A percentile compares a stretch with the other conserved stretches of the same genome.
phyloP scores from a whole-genome alignment of 257 asterid species.

The Nemophila menziesii region DNA sequence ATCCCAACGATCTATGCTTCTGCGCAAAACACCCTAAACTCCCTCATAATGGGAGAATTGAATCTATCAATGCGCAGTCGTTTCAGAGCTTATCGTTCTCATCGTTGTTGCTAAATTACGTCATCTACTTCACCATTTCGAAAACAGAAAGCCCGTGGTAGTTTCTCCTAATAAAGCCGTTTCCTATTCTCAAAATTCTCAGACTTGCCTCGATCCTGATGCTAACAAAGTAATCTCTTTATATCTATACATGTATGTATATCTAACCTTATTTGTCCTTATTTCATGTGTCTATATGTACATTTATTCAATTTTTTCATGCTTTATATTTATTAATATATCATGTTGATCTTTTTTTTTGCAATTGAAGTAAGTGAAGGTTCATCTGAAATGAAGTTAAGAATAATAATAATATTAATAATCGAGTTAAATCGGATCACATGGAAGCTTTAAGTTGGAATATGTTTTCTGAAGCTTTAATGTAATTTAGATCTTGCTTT shows the following conservation, averaged over 20 bases:
- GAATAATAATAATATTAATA: background rate
- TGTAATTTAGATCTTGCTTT: background rate
- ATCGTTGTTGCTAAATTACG: slow-evolving; percentile 29
- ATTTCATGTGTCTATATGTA: no score
- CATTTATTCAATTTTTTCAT: background rate
- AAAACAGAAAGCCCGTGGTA: slow-evolving; percentile 25
- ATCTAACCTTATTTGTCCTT: no score
- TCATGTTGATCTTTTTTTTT: background rate
- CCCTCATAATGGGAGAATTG: slow-evolving; percentile 3
- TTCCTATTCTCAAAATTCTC: slow-evolving; percentile 83
- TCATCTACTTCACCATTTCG: slow-evolving; percentile 19
- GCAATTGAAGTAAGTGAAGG: background rate
- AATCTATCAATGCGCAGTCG: slow-evolving; percentile 23
- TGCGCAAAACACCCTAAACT: no score
- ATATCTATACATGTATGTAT: no score
- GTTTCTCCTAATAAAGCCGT: slow-evolving; percentile 84
- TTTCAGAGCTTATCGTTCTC: slow-evolving; percentile 39
- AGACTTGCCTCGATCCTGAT: slow-evolving; percentile 89
- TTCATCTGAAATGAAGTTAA: background rate
- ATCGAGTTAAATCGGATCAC: background rate
- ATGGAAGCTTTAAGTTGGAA: background rate
- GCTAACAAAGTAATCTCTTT: slow-evolving; percentile 54
- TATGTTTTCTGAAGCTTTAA: background rate
- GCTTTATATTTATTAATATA: no score
- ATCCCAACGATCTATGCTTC: no score